Conservation (phyloP, 2,329 filamentous ascomycete species). For the Diaporthe aspalathi region DNA sequence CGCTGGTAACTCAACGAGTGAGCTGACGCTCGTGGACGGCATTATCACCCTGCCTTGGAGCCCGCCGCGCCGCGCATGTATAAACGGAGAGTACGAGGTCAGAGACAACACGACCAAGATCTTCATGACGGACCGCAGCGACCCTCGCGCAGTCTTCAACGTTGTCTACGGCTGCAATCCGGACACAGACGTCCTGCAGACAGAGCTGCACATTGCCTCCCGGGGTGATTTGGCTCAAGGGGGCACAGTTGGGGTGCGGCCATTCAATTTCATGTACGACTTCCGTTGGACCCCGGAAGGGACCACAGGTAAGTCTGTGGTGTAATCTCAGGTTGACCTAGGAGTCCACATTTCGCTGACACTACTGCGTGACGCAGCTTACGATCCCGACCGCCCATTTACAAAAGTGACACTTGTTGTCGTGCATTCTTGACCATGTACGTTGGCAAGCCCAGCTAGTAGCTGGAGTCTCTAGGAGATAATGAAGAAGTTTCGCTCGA, state of each 20-base stretch:
- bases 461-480: neutral
- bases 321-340: neutral
- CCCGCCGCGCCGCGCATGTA: slow-evolving; percentile 51
- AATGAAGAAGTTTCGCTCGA: neutral
- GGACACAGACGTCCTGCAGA: slow-evolving; percentile 54
- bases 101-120: slow-evolving; percentile 60
- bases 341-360: neutral
- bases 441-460: neutral
- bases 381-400: slow-evolving; percentile 20
- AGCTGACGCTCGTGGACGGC: slow-evolving; percentile 53
- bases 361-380: neutral
- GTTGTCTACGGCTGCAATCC: slow-evolving; percentile 56
- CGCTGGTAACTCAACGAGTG: slow-evolving; percentile 50
- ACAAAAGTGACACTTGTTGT: slow-evolving; percentile 24
- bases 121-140: slow-evolving; percentile 59
- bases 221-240: slow-evolving; percentile 14
- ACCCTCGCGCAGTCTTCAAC: slow-evolving; percentile 55
- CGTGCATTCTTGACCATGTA: neutral
- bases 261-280: slow-evolving; percentile 27
- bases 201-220: slow-evolving; percentile 45
- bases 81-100: slow-evolving; percentile 57
- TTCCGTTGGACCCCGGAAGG: slow-evolving; percentile 21
- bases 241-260: slow-evolving; percentile 15
- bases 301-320: slow-evolving; percentile 8
- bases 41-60: slow-evolving; percentile 48